Conservation (phyloP, 306 rosid species). For the Echinosophora koreensis region DNA sequence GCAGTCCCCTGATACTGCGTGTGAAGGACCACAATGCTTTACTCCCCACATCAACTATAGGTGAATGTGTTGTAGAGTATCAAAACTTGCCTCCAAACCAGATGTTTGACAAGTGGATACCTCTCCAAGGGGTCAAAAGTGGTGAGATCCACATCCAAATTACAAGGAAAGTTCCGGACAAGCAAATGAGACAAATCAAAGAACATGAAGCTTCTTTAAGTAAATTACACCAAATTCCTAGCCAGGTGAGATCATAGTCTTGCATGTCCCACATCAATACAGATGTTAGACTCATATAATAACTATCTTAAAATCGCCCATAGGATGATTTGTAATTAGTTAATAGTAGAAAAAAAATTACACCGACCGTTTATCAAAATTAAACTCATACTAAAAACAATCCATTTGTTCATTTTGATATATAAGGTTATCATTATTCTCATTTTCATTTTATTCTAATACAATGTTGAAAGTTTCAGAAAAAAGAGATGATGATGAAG, state of each 20-base stretch:
- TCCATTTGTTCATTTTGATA: conserved; percentile 1
- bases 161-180: conserved; percentile 71
- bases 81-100: conserved; percentile 78
- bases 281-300: too few species aligned
- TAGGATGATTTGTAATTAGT: too few species aligned
- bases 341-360: too few species aligned
- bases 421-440: conserved; percentile 2
- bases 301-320: too few species aligned
- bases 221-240: conserved; percentile 66
- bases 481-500: conserved; percentile 63
- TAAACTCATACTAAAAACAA: background rate
- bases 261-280: conserved; percentile 1
- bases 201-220: conserved; percentile 63
- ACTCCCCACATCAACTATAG: conserved; percentile 70
- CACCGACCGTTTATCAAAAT: too few species aligned
- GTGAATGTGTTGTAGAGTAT: conserved; percentile 80
- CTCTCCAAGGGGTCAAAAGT: conserved; percentile 78
- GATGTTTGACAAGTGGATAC: conserved; percentile 84
- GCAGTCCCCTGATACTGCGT: conserved; percentile 66
- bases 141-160: conserved; percentile 82
- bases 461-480: conserved; percentile 50
- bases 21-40: conserved; percentile 83
- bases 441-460: conserved; percentile 15
- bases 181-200: conserved; percentile 48
- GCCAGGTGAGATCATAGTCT: conserved; percentile 60